A percentile compares a stretch with the other conserved stretches of the same genome.
These are phyloP conservation scores for Echeveria elegans DNA, from an alignment of 164 flowering plant genomes.

Conservation along the genomic window DNA sequence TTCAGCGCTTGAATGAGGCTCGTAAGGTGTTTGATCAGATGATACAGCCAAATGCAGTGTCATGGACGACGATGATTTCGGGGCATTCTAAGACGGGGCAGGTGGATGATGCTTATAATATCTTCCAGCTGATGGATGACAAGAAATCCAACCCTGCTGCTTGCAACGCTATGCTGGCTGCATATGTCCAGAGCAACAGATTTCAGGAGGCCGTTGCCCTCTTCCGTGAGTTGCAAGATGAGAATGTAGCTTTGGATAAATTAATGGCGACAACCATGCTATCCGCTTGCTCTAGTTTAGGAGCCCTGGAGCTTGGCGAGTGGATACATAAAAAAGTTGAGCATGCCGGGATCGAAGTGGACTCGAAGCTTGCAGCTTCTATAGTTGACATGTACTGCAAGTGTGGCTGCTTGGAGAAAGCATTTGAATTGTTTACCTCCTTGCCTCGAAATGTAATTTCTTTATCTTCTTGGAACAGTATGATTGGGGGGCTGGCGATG, in stretches of 20 bases:
- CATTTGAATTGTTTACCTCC: constrained; percentile 31
- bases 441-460: constrained; percentile 35
- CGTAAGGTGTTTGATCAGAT: constrained; percentile 42
- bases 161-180: constrained; percentile 61
- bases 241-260: constrained; percentile 34
- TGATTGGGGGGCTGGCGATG: constrained; percentile 59
- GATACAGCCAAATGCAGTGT: constrained; percentile 29
- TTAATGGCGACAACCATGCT: constrained; percentile 49
- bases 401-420: constrained; percentile 52
- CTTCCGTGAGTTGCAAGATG: constrained; percentile 35
- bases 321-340: constrained; percentile 35
- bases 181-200: constrained; percentile 35
- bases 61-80: constrained; percentile 53
- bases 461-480: constrained; percentile 54
- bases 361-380: constrained; percentile 39
- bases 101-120: constrained; percentile 32
- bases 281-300: constrained; percentile 54
- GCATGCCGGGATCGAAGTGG: constrained; percentile 34
- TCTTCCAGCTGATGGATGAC: constrained; percentile 39
- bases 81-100: constrained; percentile 38
- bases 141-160: constrained; percentile 24
- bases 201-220: constrained; percentile 43
- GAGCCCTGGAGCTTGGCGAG: constrained; percentile 48
- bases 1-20: constrained; percentile 36
- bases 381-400: constrained; percentile 59